phyloP scores from a whole-genome alignment of 2,329 filamentous ascomycete genomes.

The Colletotrichum tropicale region DNA sequence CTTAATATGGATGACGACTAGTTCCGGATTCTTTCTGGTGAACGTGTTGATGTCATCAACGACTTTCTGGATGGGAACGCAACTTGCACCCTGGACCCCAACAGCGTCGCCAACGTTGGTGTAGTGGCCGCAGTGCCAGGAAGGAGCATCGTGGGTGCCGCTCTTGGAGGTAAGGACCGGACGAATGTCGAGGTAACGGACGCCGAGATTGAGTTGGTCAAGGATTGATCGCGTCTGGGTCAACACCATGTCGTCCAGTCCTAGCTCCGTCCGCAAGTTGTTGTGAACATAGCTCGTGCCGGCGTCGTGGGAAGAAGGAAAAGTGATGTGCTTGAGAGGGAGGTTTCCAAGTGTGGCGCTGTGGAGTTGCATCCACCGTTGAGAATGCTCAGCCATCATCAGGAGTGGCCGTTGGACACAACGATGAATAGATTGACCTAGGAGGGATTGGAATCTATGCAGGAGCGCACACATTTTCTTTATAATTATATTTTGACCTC shows the following conservation, averaged over 20 bases:
- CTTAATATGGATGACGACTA: not conserved
- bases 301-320: not conserved
- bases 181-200: not conserved
- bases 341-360: not conserved
- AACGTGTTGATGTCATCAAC: not conserved
- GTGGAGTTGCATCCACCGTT: not conserved
- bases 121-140: not conserved
- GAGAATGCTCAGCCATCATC: not conserved
- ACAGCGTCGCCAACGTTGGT: not conserved
- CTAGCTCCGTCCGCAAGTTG: not conserved
- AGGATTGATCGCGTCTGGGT: not conserved
- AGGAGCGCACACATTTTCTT: not conserved
- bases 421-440: not conserved
- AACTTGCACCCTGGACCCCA: not conserved
- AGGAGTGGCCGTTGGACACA: not conserved
- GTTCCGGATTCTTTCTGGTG: not conserved
- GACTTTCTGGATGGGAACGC: not conserved
- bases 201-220: not conserved
- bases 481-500: rapidly evolving
- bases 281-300: not conserved
- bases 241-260: not conserved
- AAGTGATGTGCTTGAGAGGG: not conserved
- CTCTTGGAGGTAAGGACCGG: not conserved
- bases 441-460: not conserved
- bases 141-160: not conserved